Evolutionary conservation across 345 rosid genomes (phyloP), one percentile per base, ranked within the genome.

Genomic region (Combretum micranthum): DNA sequence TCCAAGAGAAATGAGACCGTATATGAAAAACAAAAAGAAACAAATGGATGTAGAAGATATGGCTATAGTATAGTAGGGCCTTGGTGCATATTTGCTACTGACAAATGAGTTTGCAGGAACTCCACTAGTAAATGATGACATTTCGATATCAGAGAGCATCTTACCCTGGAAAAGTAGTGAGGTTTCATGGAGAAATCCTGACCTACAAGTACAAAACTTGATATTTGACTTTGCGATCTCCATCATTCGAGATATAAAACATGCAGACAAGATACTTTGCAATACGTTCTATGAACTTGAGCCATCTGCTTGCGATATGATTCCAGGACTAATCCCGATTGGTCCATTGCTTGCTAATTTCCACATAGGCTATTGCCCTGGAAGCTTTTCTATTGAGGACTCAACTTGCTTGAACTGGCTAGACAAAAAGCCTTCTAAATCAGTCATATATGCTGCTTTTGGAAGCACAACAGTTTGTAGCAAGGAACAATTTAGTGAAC

Each of bases 371-470:
- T 50, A 47, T 56, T 58, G 44, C 3, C 39, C 57, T 0, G 67
- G 64, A 45, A 73, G 65, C 63, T 50, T 62, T 2, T 53, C 57
- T 73, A 50, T 66, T 1, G 72, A 70, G 66, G 77, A 76, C 45
- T 52, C 53, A 15, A 48, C 72, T 42, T 67, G 72, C 64, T 57
- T 59, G 52, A 26, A 47, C 54, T 77, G 80, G 88, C 79, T 85
- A 8, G 75, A 80, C 52, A 53, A 72, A 16, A 78, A 56, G 32
- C 58, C 71, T 9, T 15, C 61, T 1, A 48, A 62, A 2, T 73
- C 85, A 0, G 79, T 79, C 20, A 64, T 79, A 10, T 77, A 84
- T 53, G 69, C 64, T 18, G 77, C 90, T 12, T 79, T 84, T 51
- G 77, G 85, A 4, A 80, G 79, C 62, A 0, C 55, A 4, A 52